Percentiles rank a stretch among this genome's conserved stretches.
Evolutionary conservation across 805 yeast genomes (phyloP).

Genomic region (Maudiozyma serrabonitensis): DNA sequence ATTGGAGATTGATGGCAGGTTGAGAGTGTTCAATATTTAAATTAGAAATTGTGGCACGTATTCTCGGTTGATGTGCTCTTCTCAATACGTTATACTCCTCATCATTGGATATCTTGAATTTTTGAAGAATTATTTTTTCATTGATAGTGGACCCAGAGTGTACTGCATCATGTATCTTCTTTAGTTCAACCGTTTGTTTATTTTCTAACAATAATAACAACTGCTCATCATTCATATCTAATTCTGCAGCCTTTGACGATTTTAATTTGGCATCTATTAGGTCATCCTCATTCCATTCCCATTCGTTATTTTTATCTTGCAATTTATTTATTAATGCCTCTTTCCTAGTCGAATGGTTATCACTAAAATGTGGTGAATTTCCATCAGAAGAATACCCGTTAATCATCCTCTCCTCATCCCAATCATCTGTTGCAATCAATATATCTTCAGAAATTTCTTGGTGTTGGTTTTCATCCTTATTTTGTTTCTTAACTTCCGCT

Average conservation of each 20-base stretch:
- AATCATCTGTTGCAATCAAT: slow-evolving; percentile 60
- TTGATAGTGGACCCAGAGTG: slow-evolving; percentile 33
- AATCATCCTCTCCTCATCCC: slow-evolving; percentile 62
- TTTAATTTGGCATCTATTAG: slow-evolving; percentile 60
- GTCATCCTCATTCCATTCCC: slow-evolving; percentile 42
- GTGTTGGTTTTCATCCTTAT: slow-evolving; percentile 12
- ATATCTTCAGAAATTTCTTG: slow-evolving; percentile 41
- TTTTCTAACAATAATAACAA: slow-evolving; percentile 45
- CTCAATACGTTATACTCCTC: slow-evolving; percentile 71
- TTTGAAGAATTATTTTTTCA: slow-evolving; percentile 44
- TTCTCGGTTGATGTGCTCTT: slow-evolving; percentile 81
- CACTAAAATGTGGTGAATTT: neutral
- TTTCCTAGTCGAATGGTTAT: no score
- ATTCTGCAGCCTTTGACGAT: slow-evolving; percentile 21
- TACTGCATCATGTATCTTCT: neutral
- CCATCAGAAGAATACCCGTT: slow-evolving; percentile 31
- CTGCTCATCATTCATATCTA: slow-evolving; percentile 85
- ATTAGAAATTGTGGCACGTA: slow-evolving; percentile 86
- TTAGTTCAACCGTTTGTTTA: slow-evolving; percentile 3
- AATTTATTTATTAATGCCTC: slow-evolving; percentile 5
- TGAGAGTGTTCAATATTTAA: slow-evolving; percentile 82
- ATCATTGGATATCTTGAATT: slow-evolving; percentile 84
- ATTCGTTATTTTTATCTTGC: slow-evolving; percentile 23
- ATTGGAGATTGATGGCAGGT: slow-evolving; percentile 79
- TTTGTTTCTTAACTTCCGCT: slow-evolving; percentile 10